A percentile compares a stretch with the other conserved stretches of the same genome.
phyloP scores from a whole-genome alignment of 1,284 basidiomycete species.

The Ustilago sp. region DNA sequence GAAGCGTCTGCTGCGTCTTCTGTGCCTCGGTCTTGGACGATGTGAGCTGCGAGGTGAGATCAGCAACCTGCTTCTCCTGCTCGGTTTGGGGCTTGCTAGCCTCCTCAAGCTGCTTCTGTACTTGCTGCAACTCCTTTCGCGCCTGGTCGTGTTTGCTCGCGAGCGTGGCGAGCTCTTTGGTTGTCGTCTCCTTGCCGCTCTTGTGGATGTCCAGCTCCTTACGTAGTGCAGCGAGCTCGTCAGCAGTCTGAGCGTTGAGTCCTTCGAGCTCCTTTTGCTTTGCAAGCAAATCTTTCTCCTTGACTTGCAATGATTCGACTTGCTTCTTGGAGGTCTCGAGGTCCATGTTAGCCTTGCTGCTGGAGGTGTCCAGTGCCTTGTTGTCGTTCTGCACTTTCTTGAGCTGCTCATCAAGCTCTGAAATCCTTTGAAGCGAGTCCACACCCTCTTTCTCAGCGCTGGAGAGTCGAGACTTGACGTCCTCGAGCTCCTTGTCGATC shows the following conservation, averaged over 20 bases:
- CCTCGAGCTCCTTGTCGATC: conserved; percentile 23
- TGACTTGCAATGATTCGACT: conserved; percentile 12
- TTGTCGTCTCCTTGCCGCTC: conserved; percentile 16
- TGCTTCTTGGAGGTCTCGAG: conserved; percentile 34
- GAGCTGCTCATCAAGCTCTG: conserved; percentile 28
- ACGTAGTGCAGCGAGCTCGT: conserved; percentile 21
- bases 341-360: conserved; percentile 18
- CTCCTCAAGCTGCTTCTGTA: conserved; percentile 20
- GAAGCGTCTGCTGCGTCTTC: conserved; percentile 17
- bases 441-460: conserved; percentile 16
- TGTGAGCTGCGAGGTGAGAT: conserved; percentile 22
- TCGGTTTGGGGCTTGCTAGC: conserved; percentile 9
- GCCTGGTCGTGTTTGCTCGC: conserved; percentile 21
- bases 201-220: conserved; percentile 30
- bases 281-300: conserved; percentile 30
- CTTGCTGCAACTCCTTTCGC: conserved; percentile 26
- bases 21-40: conserved; percentile 17
- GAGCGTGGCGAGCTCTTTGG: conserved; percentile 29
- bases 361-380: conserved; percentile 24
- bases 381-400: conserved; percentile 25
- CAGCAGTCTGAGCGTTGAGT: conserved; percentile 17
- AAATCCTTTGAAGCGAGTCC: conserved; percentile 20
- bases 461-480: conserved; percentile 9
- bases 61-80: conserved; percentile 23
- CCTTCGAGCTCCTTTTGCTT: conserved; percentile 40